phyloP scores from a whole-genome alignment of 306 rosid species.

The Begonia peltatifolia region DNA sequence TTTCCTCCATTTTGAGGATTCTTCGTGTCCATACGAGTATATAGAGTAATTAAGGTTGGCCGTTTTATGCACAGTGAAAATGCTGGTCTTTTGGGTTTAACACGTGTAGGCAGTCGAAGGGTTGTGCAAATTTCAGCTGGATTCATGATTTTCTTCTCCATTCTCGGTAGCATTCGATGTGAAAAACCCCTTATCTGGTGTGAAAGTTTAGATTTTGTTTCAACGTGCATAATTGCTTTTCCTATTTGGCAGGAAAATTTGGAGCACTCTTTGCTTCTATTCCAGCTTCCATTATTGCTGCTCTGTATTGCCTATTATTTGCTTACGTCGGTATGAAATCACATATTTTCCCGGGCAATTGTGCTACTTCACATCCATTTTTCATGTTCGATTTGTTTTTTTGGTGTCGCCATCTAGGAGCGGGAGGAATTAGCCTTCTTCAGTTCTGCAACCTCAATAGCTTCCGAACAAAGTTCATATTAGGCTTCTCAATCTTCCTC shows the following conservation, averaged over 20 bases:
- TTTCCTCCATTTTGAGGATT: conserved; percentile 1
- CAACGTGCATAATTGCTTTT: neutral
- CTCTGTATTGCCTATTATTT: conserved; percentile 90
- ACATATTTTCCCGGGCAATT: too few species aligned
- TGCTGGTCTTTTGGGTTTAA: conserved; percentile 92
- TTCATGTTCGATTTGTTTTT: neutral
- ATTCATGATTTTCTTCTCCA: conserved; percentile 96
- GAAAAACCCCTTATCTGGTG: too few species aligned
- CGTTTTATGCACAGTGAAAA: conserved; percentile 46
- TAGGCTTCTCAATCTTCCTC: conserved; percentile 82
- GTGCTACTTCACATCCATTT: too few species aligned
- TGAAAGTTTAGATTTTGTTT: too few species aligned
- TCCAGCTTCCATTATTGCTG: conserved; percentile 89
- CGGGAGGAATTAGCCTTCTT: conserved; percentile 91
- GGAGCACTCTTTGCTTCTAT: conserved; percentile 95
- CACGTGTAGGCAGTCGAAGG: conserved; percentile 94
- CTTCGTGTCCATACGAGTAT: neutral
- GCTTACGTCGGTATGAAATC: conserved; percentile 77
- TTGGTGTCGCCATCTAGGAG: conserved; percentile 18
- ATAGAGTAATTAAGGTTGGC: conserved; percentile 4
- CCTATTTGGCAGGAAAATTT: conserved; percentile 55
- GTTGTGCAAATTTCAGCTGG: conserved; percentile 99
- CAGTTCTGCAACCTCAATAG: conserved; percentile 97
- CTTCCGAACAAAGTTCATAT: conserved; percentile 72
- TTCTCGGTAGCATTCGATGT: conserved; percentile 45